Evolutionary conservation across 768 basidiomycete species (phyloP), one percentile per base, ranked within the genome.

Genomic region (Mycena vulgaris): DNA sequence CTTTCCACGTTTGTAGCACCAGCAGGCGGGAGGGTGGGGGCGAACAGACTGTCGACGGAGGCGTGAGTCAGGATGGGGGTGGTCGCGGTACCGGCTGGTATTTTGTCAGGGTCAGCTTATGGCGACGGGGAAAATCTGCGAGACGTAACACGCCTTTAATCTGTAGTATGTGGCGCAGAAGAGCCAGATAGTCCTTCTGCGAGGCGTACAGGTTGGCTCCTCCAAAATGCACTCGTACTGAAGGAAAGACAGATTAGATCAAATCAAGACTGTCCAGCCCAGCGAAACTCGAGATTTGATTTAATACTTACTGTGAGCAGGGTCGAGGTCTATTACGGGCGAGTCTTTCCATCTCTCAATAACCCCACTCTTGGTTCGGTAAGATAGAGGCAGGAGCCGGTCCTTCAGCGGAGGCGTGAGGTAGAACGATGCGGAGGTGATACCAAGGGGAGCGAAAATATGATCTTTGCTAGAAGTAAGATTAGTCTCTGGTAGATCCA

Each of bases 371-470:
- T 52, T 6, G 13, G 31, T 66, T 7, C 74, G 74, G 51, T 56
- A 75, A 8, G 74, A 33, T 9, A 76, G 47, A 5, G 63, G 49
- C 33, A 73, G 63, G 1, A 64, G 35, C 16, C 69, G 70, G 14
- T 61, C 45, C 25, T 72, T 71, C 3, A 74, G 48, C 5, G 71
- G 59, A 13, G 64, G 63, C 2, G 74, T 70, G 7, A 75, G 66
- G 47, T 76, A 73, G 69, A 78, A 78, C 5, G 75, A 75, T 1
- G 69, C 60, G 5, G 69, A 69, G 5, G 60, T 73, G 35, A 77
- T 72, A 1, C 75, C 74, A 4, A 76, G 63, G 2, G 75, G 77
- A 3, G 27, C n/a, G 37, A 75, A 76, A 19, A 78, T 75, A 40
- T 78, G 61, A 39, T 75, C 70, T 57, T 76, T 72, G 31, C 77